Base-by-base conservation (phyloP, 1,139 yeast species). In the Yamadazyma membranifaciens region DNA sequence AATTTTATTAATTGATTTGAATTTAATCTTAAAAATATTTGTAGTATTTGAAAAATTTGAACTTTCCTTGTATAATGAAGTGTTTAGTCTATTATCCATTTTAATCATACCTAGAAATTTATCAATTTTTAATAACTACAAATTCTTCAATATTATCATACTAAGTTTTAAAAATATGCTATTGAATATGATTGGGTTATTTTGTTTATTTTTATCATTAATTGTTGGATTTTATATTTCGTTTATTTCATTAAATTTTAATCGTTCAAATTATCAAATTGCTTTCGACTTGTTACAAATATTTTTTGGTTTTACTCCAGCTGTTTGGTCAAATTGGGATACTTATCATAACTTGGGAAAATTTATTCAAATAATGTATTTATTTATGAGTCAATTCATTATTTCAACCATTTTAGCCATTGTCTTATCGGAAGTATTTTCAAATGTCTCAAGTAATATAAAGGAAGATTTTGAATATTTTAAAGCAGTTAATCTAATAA, bases 271-370 rank as follows among this genome's bases (percentile, higher is more conserved):
- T n/a, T 60, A 64, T 26, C 72, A 73, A 32, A 77, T 80, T 26
- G 75, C 81, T 15, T 79, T 73, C 55, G 80, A 75, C 47, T 67
- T 79, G 67, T 58, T 78, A 38, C 76, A 78, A 53, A 67, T 80
- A 6, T 70, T 80, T 46, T 79, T 80, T 54, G 84, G 85, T 1
- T 80, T 77, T 53, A 79, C 84, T 0, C 83, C 84, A 0, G 78
- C 82, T 0, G 83, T 80, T 1, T 80, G 85, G 85, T 67, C 72
- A 38, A 74, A 75, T 46, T 78, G 83, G 83, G 63, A 67, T 34
- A 63, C 67, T 43, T 80, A 73, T 51, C 73, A 78, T 37, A 53
- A 62, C 3, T 56, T 78, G 29, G 85, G 85, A 1, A 65, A 75
- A 38, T 52, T 62, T 10, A 68, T 77, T 28, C 73, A 77, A 46